Percentiles rank a stretch among this genome's conserved stretches.
phyloP scores from a whole-genome alignment of 2,329 filamentous ascomycete species.

The Penicillium sp. region DNA sequence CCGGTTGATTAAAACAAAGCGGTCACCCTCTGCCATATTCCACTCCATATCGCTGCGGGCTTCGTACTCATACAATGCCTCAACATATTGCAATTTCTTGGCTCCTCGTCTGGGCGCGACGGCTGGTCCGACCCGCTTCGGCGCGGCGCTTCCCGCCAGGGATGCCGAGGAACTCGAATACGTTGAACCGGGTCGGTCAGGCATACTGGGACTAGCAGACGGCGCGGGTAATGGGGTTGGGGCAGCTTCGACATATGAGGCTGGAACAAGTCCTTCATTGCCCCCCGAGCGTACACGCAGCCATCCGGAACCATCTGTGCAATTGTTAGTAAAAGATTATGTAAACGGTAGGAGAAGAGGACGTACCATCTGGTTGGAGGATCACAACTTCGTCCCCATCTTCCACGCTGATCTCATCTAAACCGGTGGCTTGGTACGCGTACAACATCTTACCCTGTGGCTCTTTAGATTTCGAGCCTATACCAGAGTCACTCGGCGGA shows the following conservation, averaged over 20 bases:
- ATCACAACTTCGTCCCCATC: slow-evolving; percentile 77
- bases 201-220: slow-evolving; percentile 29
- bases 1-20: slow-evolving; percentile 82
- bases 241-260: slow-evolving; percentile 74
- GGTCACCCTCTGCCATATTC: slow-evolving; percentile 85
- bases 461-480: slow-evolving; percentile 44
- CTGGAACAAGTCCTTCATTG: slow-evolving; percentile 81
- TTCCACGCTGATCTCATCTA: slow-evolving; percentile 75
- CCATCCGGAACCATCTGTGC: slow-evolving; percentile 84
- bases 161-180: slow-evolving; percentile 77
- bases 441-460: slow-evolving; percentile 88
- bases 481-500: slow-evolving; percentile 46
- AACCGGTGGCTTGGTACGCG: slow-evolving; percentile 72
- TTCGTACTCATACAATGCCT: slow-evolving; percentile 88
- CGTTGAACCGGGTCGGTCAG: slow-evolving; percentile 65
- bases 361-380: slow-evolving; percentile 83
- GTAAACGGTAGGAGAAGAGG: background rate
- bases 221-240: slow-evolving; percentile 47
- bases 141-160: slow-evolving; percentile 53
- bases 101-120: slow-evolving; percentile 88
- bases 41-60: slow-evolving; percentile 84
- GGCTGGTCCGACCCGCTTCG: slow-evolving; percentile 84
- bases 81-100: slow-evolving; percentile 90
- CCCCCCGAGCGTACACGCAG: slow-evolving; percentile 71
- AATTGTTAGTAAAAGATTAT: slow-evolving; percentile 9